phyloP scores from a whole-genome alignment of 805 yeast genomes.

The Isabelozyma gotoi region DNA sequence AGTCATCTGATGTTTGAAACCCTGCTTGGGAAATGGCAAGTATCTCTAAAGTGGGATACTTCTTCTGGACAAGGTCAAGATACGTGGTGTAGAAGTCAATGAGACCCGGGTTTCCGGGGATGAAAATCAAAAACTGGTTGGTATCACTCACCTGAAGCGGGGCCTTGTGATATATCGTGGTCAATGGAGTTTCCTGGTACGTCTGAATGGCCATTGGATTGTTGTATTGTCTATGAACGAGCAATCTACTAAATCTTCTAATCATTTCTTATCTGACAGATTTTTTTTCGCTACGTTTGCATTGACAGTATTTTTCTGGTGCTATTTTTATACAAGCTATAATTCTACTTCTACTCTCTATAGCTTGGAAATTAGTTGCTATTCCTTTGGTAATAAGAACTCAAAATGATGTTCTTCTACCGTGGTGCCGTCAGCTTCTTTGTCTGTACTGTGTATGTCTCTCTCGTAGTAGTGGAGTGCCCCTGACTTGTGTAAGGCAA shows the following conservation, averaged over 20 bases:
- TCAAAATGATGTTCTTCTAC: conserved; percentile 12
- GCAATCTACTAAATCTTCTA: not conserved
- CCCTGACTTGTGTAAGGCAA: conserved; percentile 55
- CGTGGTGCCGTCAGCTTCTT: conserved; percentile 6
- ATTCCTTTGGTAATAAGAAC: conserved; percentile 9
- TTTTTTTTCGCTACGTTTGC: too few relatives aligned
- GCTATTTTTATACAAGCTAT: conserved; percentile 1
- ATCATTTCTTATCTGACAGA: not conserved
- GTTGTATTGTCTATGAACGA: not conserved
- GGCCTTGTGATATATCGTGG: conserved; percentile 24
- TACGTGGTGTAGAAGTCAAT: conserved; percentile 62
- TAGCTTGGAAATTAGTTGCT: conserved; percentile 3
- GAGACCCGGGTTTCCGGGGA: conserved; percentile 82
- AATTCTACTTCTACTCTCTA: not conserved
- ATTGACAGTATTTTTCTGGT: too few relatives aligned
- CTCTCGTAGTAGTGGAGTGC: conserved; percentile 60
- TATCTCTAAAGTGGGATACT: conserved; percentile 48
- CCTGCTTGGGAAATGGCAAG: conserved; percentile 70
- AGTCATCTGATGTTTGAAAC: conserved; percentile 33
- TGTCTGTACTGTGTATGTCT: conserved; percentile 53
- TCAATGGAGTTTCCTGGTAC: conserved; percentile 19
- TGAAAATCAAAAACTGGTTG: conserved; percentile 41
- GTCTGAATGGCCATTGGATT: conserved; percentile 14
- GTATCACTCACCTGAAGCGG: conserved; percentile 14
- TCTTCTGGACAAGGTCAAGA: conserved; percentile 40